Base-by-base conservation (phyloP, 768 basidiomycete species). In the Mycena sanguinolenta region DNA sequence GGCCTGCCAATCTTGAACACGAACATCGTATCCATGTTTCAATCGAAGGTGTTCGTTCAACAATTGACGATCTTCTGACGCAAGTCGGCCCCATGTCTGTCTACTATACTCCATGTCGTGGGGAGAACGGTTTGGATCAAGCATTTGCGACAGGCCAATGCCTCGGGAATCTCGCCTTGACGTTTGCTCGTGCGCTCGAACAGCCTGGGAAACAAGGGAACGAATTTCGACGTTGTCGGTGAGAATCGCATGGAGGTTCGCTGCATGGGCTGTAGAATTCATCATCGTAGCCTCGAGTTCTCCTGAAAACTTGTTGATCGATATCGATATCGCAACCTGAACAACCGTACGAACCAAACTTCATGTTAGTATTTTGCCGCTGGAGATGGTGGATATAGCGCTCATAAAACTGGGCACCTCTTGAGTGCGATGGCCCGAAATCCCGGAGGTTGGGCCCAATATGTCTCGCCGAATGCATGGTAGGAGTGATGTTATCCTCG, bases 381-480 rank as follows among this genome's bases (percentile, higher is more conserved):
- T 78, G 77, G 16, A 78, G 63, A 2, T 60, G 28, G 36, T 74
- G 61, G 28, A 75, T 77, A 23, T 67, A 66, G 4, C 75, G 67
- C 54, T 78, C 74, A 50, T 73, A 55, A 42, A 59, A 17, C 36
- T 60, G n/a, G 50, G 73, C 69, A 30, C 54, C 34, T 46, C 64
- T 21, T 3, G 75, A 67, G 54, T 79, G 79, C 0, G 63, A 50
- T 0, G 82, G 82, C 0, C 83, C 82, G 62, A 79, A 82, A 0
- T 66, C 58, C 1, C 69, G 46, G 1, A 83, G 61, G 32, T 75
- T 65, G 9, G 77, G 63, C 0, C 70, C 73, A 28, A 81, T 73
- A 67, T 84, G 82, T 7, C 80, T 73, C 12, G 80, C 75, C 9
- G 74, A 58, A 46, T 84, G 83, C 30, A 81, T 78, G 27, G 71